Conservation (phyloP, 495 filamentous ascomycete species). For the Neurospora discreta region DNA sequence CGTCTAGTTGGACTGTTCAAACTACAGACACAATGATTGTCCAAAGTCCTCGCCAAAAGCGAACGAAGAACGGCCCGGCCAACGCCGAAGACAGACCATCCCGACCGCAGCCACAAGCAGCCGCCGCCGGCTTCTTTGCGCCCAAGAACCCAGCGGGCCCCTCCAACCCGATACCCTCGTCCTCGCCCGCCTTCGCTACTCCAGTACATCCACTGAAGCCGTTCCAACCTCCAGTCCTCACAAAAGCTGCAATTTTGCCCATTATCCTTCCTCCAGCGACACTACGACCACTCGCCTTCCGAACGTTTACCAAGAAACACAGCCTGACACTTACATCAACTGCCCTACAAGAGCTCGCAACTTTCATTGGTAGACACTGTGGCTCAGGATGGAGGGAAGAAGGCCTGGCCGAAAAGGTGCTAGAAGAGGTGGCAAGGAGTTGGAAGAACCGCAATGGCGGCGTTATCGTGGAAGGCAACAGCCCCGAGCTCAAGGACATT, state of each 20-base stretch:
- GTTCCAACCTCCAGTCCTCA: constrained; percentile 37
- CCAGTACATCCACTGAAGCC: constrained; percentile 61
- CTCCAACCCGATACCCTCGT: constrained; percentile 58
- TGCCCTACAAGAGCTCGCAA: constrained; percentile 70
- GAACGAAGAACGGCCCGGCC: constrained; percentile 5
- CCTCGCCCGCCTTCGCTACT: constrained; percentile 80
- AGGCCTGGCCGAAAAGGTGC: constrained; percentile 78
- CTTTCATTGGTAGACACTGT: constrained; percentile 85
- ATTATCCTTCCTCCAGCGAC: constrained; percentile 80
- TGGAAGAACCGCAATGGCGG: constrained; percentile 81
- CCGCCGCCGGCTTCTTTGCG: constrained; percentile 25
- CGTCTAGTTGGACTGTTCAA: background rate
- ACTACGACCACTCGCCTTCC: constrained; percentile 82
- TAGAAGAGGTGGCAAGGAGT: constrained; percentile 79
- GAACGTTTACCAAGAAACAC: constrained; percentile 95
- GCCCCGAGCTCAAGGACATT: constrained; percentile 65
- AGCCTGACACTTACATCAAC: constrained; percentile 86
- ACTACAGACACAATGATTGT: constrained; percentile 15
- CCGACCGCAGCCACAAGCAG: constrained; percentile 18
- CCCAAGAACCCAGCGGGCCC: constrained; percentile 22
- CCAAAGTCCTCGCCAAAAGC: constrained; percentile 16
- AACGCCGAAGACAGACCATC: constrained; percentile 12
- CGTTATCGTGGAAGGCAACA: constrained; percentile 80
- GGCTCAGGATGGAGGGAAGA: constrained; percentile 95
- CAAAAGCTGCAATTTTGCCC: constrained; percentile 70